A percentile compares a stretch with the other conserved stretches of the same genome.
These are phyloP conservation scores for Thalassiosira livingstoniorum DNA, from an alignment of 352 stramenopile species.

Conservation along the genomic window DNA sequence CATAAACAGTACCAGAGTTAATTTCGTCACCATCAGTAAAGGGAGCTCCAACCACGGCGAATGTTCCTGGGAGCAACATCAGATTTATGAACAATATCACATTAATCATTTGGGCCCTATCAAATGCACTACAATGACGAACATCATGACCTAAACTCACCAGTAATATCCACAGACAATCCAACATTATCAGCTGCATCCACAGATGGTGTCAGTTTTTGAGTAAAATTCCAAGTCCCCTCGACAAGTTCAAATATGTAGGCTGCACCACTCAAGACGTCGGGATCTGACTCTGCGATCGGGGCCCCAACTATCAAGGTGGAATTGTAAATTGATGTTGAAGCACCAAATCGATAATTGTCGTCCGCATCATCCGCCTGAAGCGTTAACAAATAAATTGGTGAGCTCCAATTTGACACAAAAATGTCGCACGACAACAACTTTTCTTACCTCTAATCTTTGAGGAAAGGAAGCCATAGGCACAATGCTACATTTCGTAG, in stretches of 20 bases:
- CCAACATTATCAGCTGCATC: constrained; percentile 9
- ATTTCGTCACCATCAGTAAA: constrained; percentile 6
- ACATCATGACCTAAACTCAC: not conserved
- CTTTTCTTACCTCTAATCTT: no score
- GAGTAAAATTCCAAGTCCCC: constrained; percentile 10
- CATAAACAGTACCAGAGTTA: constrained; percentile 17
- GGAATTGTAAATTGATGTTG: constrained; percentile 20
- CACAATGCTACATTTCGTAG: no score
- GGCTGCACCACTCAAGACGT: no score
- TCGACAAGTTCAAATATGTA: no score
- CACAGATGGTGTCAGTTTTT: constrained; percentile 23
- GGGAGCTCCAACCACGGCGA: constrained; percentile 21
- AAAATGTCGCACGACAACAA: no score
- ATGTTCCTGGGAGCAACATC: constrained; percentile 2
- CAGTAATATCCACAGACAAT: constrained; percentile 4
- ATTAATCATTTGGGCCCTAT: not conserved
- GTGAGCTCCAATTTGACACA: no score
- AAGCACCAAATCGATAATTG: constrained; percentile 3
- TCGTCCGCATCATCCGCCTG: not conserved
- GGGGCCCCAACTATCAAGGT: no score
- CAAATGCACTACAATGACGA: no score
- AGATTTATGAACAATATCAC: not conserved
- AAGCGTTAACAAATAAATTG: no score
- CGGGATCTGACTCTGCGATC: no score
- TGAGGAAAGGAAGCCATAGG: no score